Percentiles rank a stretch among this genome's conserved stretches.
These are phyloP conservation scores for Plasmodium coatneyi DNA, from an alignment of 169 alveolate genomes.

Conservation along the genomic window DNA sequence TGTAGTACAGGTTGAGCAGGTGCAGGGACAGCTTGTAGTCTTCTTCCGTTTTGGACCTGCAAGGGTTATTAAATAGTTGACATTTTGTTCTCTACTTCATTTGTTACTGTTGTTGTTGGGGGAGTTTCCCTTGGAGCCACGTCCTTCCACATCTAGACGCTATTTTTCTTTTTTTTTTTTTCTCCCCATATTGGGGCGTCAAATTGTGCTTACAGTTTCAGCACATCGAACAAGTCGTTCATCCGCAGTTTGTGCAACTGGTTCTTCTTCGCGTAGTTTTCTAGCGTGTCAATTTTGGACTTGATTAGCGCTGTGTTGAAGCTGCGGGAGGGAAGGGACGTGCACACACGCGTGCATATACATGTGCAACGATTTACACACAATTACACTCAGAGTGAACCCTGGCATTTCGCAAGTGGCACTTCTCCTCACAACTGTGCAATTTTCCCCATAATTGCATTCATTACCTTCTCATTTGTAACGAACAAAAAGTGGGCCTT, in stretches of 20 bases:
- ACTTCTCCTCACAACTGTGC: not conserved
- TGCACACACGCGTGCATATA: not conserved
- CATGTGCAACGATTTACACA: not conserved
- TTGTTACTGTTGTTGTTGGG: not conserved
- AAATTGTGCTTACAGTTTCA: slow-evolving; percentile 36
- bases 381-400: not conserved
- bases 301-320: slow-evolving; percentile 73
- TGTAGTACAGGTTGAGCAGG: slow-evolving; percentile 65
- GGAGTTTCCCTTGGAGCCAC: not conserved
- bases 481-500: not conserved
- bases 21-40: slow-evolving; percentile 70
- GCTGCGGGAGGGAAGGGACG: slow-evolving; percentile 14
- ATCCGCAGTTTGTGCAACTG: slow-evolving; percentile 64
- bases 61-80: not conserved
- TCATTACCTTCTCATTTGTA: not conserved
- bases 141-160: not conserved
- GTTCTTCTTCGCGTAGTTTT: slow-evolving; percentile 74
- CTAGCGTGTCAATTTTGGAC: slow-evolving; percentile 63
- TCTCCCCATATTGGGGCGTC: not conserved
- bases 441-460: not conserved
- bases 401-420: not conserved
- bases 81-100: not conserved
- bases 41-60: slow-evolving; percentile 71
- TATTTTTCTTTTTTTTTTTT: not conserved
- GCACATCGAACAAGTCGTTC: slow-evolving; percentile 63